Evolutionary conservation across 2,329 filamentous ascomycete genomes (phyloP), one percentile per base, ranked within the genome.

Genomic region (Penicillium nordicum): DNA sequence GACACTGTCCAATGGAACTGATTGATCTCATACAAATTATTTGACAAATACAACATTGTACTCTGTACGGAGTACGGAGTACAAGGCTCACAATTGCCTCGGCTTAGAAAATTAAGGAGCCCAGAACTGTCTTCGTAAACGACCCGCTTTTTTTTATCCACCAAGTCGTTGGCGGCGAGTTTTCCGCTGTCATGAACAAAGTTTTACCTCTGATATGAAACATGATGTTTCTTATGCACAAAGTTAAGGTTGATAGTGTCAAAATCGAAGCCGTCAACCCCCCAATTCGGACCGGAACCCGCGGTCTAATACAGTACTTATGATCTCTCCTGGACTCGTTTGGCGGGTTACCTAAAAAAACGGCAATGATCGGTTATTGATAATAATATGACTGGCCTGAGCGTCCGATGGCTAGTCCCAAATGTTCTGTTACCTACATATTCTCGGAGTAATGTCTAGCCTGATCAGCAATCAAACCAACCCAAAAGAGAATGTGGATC

Each of bases 141-240:
- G 54, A 44, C 54, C 54, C 54, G 43, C 50, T 37, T 45, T 37
- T 37, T 16, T 14, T 7, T 29, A 16, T 25, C 55, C 50, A 54
- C 55, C 27, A 11, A 41, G 29, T 38, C 12, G 47, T n/a, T 37
- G 18, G n/a, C n/a, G 32, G 32, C 30, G 53, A 30, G 36, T 9
- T 29, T 23, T n/a, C 41, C 45, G 51, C 53, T 55, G 47, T 55
- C 41, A 18, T 12, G 2, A 50, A 43, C 38, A 18, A 18, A 34
- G 25, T 42, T 10, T 16, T 29, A 21, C 18, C 23, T 30, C 25
- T 21, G 18, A 30, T 18, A 10, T 51, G 30, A 38, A 25, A 44
- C 25, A 23, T 49, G 6, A 9, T 21, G 11, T 23, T 9, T 23
- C 12, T 10, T 23, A 14, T 27, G 16, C 27, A 50, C 41, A 27